Evolutionary conservation across 208 protist species (phyloP), one percentile per base, ranked within the genome.

Genomic region (Naegleria gruberi): DNA sequence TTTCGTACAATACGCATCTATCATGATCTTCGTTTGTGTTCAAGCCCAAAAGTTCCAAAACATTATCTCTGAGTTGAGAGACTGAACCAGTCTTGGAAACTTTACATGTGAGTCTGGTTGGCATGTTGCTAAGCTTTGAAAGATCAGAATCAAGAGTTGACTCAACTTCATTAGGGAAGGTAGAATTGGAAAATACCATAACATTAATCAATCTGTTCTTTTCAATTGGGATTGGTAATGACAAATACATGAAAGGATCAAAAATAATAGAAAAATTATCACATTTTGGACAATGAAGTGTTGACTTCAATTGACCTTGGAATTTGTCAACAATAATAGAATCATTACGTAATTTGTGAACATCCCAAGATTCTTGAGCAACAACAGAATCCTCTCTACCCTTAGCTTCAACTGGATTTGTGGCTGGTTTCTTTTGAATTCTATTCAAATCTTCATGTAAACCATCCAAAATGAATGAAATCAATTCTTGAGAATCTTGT

Each of bases 401-500:
- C 41, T 91, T 92, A 30, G 84, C 93, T 23, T 95, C 97, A 91
- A 97, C 94, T 43, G 96, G 95, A 89, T 96, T 89, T 43, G 23
- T 45, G 30, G 84, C 57, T 74, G 92, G 92, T 43, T 92, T 44
- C 0, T 91, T 93, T 41, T 37, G n/a, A 1, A 81, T 91, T 45
- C 94, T 87, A 89, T 99, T 99, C 4, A 98, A 87, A 77, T 96
- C 95, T 55, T 96, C 95, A 91, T 99, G 97, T 86, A 99, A 87
- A 15, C 93, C 93, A 90, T 97, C 96, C n/a, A 98, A 90, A 12
- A 98, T 91, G 86, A 96, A 93, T 0, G 95, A 92, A 81, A 99
- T 91, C 94, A 98, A 97, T 88, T 98, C 97, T 89, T 97, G 97
- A 8, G 96, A 95, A 91, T 98, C 97, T 91, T 98, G 97, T 89